Evolutionary conservation across 169 alveolate genomes (phyloP).

Genomic region (Amoebophrya sp.): DNA sequence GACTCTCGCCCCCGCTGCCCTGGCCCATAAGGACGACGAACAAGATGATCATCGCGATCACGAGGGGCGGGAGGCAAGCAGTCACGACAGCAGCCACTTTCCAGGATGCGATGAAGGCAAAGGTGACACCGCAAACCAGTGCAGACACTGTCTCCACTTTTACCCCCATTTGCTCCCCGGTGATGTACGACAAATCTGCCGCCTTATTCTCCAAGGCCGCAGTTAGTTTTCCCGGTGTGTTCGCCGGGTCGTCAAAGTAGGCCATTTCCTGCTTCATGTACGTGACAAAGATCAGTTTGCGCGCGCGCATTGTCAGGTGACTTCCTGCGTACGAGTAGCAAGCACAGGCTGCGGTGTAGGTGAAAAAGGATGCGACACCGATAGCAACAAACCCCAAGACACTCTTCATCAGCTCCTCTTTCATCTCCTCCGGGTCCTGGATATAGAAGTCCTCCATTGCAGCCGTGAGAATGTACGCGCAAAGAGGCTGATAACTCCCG

Average conservation of each 20-base stretch:
- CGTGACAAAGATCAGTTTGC: neutral
- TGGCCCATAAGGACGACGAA: neutral
- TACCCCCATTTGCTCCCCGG: slow-evolving; percentile 24
- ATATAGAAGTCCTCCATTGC: neutral
- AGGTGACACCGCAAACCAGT: slow-evolving; percentile 48
- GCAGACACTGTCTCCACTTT: neutral
- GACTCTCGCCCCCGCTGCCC: neutral
- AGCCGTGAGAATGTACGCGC: neutral
- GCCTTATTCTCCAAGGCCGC: slow-evolving; percentile 18
- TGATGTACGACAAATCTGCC: neutral
- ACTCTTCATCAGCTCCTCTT: neutral
- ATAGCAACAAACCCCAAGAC: neutral
- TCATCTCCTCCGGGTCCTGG: neutral
- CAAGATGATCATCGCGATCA: neutral
- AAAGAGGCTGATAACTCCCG: neutral
- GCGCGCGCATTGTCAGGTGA: neutral
- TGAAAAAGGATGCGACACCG: neutral
- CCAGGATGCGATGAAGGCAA: slow-evolving; percentile 53
- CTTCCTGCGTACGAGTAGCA: neutral
- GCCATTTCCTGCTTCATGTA: slow-evolving; percentile 30
- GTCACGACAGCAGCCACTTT: slow-evolving; percentile 50
- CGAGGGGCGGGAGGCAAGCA: slow-evolving; percentile 49
- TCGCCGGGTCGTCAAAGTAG: slow-evolving; percentile 31
- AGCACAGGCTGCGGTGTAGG: neutral
- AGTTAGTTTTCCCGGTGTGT: slow-evolving; percentile 30